A percentile compares a stretch with the other conserved stretches of the same genome.
phyloP scores from a whole-genome alignment of 2,329 filamentous ascomycete genomes.

The Ceratocystis ficicola region DNA sequence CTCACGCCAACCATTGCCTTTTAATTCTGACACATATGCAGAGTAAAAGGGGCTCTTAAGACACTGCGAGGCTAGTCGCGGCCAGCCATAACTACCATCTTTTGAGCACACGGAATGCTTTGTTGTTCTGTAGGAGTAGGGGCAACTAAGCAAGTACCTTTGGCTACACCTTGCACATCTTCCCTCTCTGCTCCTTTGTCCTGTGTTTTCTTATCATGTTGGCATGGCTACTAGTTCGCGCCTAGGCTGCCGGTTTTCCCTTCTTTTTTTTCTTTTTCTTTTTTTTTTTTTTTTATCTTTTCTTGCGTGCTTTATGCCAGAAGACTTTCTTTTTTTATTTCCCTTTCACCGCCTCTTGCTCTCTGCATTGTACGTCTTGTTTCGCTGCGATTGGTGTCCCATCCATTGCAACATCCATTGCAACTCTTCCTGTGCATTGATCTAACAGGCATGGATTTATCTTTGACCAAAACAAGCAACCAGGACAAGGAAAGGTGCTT shows the following conservation, averaged over 20 bases:
- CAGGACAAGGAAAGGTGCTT: neutral
- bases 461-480: neutral
- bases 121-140: too few species aligned
- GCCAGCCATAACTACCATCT: neutral
- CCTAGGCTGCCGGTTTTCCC: too few species aligned
- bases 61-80: neutral
- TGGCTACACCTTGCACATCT: neutral
- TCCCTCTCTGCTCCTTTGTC: too few species aligned
- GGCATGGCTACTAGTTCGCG: too few species aligned
- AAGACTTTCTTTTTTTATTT: neutral
- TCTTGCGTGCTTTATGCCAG: neutral
- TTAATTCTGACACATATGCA: neutral
- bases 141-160: too few species aligned
- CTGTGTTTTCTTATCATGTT: neutral
- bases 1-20: neutral
- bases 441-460: neutral
- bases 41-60: neutral
- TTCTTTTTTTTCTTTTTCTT: neutral
- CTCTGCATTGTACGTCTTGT: neutral
- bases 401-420: neutral
- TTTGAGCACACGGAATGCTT: neutral
- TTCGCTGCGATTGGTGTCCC: neutral
- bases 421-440: constrained; percentile 6
- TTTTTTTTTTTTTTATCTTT: neutral
- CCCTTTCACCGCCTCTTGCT: constrained; percentile 2